These are phyloP conservation scores for Capronia epimyces DNA, from an alignment of 2,329 filamentous ascomycete genomes.

Conservation along the genomic window DNA sequence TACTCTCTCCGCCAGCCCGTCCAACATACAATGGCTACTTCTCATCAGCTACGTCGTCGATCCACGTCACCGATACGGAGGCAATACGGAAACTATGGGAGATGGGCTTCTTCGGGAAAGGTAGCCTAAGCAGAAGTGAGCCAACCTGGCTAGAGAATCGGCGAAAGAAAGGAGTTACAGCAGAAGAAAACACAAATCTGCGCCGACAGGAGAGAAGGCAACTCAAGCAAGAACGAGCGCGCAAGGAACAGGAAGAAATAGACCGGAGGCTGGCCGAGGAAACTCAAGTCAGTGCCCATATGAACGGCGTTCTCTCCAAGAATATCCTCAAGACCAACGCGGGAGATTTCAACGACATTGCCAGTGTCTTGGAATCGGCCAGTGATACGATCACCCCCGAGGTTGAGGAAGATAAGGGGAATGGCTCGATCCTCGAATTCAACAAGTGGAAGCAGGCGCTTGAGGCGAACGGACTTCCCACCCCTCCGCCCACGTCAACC, in stretches of 20 bases:
- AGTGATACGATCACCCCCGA: constrained; percentile 13
- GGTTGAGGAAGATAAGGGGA: constrained; percentile 19
- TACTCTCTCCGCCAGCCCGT: constrained; percentile 58
- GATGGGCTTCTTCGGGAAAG: constrained; percentile 96
- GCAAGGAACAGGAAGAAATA: constrained; percentile 76
- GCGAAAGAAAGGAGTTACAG: constrained; percentile 69
- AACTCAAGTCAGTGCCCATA: constrained; percentile 21
- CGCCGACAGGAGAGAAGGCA: constrained; percentile 74
- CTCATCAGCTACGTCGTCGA: constrained; percentile 72
- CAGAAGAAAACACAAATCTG: constrained; percentile 71
- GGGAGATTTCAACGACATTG: constrained; percentile 24
- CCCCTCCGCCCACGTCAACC: constrained; percentile 28
- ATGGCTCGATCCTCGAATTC: constrained; percentile 22
- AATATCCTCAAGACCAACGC: constrained; percentile 26
- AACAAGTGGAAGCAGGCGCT: constrained; percentile 28
- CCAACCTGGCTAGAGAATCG: constrained; percentile 86
- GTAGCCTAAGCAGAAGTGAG: constrained; percentile 85
- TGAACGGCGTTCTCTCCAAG: constrained; percentile 8
- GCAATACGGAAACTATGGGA: constrained; percentile 84
- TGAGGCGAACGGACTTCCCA: constrained; percentile 27
- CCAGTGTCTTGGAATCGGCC: constrained; percentile 24
- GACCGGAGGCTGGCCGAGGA: constrained; percentile 62
- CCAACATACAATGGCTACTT: constrained; percentile 68
- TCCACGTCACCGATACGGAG: constrained; percentile 72
- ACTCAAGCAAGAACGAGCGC: constrained; percentile 88